A percentile compares a stretch with the other conserved stretches of the same genome.
Evolutionary conservation across 352 stramenopile genomes (phyloP).

Genomic region (Phytophthora hibernalis): DNA sequence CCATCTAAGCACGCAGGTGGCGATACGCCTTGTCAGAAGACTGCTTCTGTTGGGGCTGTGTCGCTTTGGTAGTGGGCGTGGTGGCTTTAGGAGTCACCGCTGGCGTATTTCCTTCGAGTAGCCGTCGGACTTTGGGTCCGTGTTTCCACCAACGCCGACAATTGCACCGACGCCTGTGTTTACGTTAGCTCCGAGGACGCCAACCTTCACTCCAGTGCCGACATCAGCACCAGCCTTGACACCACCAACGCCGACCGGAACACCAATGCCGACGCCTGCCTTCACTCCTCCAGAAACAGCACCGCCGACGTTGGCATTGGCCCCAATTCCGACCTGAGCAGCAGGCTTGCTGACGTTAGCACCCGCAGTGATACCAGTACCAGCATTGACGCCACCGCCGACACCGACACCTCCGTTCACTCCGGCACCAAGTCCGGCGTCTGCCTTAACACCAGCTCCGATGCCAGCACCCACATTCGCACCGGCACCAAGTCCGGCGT

Average conservation of each 20-base stretch:
- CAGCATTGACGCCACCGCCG: background rate
- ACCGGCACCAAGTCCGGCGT: background rate
- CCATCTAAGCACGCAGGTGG: background rate
- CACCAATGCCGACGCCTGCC: background rate
- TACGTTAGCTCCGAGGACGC: background rate
- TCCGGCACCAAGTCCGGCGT: background rate
- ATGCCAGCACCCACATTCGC: background rate
- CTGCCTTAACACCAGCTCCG: background rate
- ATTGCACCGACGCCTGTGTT: background rate
- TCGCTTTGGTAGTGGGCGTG: background rate
- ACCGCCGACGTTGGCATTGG: background rate
- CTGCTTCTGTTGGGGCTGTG: background rate
- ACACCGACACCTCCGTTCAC: background rate
- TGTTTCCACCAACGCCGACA: background rate
- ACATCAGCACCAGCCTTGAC: constrained; percentile 4
- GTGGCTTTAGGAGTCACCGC: background rate
- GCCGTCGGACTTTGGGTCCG: background rate
- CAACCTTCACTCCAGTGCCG: background rate
- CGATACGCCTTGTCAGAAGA: background rate
- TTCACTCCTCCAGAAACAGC: background rate
- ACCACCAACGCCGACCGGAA: background rate
- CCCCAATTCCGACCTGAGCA: background rate
- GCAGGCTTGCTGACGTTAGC: background rate
- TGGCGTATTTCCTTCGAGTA: constrained; percentile 2
- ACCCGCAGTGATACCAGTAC: background rate